phyloP scores from a whole-genome alignment of 192 early-diverging fungal species.

The Coemansia sp. region DNA sequence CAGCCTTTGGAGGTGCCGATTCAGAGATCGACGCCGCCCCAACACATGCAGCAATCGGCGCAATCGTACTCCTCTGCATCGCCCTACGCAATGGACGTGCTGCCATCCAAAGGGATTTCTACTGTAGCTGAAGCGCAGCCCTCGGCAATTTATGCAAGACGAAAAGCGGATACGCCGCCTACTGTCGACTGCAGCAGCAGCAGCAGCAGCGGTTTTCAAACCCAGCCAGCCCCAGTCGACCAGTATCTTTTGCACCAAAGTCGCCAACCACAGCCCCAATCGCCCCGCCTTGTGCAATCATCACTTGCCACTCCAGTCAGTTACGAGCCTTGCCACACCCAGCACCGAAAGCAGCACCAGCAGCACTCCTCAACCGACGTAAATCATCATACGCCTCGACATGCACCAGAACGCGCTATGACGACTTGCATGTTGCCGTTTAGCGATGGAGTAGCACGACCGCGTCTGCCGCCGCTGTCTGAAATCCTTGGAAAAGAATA shows the following conservation, averaged over 20 bases:
- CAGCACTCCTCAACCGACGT: not conserved
- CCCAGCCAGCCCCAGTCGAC: not conserved
- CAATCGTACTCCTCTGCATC: conserved; percentile 41
- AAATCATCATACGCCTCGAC: not conserved
- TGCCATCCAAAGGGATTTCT: conserved; percentile 16
- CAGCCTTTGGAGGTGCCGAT: conserved; percentile 10
- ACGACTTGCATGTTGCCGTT: conserved; percentile 32
- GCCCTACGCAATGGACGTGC: conserved; percentile 37
- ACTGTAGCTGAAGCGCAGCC: conserved; percentile 20
- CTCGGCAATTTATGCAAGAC: conserved; percentile 56
- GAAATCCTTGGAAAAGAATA: conserved; percentile 55
- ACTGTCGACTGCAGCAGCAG: conserved; percentile 20
- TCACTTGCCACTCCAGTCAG: conserved; percentile 5
- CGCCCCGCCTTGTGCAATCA: conserved; percentile 2
- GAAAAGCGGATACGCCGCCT: conserved; percentile 27
- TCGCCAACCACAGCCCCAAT: conserved; percentile 4
- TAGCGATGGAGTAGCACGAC: conserved; percentile 40
- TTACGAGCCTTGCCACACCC: conserved; percentile 1
- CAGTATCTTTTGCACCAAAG: not conserved
- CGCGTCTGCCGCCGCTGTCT: conserved; percentile 47
- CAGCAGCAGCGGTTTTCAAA: conserved; percentile 18
- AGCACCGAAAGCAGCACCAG: not conserved
- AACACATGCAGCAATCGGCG: conserved; percentile 52
- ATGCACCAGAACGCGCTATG: conserved; percentile 16
- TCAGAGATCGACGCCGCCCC: conserved; percentile 53